Base-by-base conservation (phyloP, 2,329 filamentous ascomycete genomes). In the Nemania diffusa region DNA sequence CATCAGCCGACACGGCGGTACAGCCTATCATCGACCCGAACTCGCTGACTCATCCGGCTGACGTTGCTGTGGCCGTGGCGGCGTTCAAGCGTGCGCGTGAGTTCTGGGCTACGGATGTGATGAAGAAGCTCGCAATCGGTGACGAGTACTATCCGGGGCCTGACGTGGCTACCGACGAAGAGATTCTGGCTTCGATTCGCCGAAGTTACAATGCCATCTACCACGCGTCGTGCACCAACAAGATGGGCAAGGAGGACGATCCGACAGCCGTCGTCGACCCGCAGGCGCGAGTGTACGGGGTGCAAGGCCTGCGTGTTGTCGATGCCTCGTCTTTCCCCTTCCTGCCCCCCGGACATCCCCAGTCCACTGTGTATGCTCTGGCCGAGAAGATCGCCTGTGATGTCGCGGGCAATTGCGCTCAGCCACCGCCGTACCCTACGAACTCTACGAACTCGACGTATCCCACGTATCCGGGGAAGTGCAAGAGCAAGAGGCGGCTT, bases 31-130 rank as follows among this genome's bases (percentile, higher is more conserved):
- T 80, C 62, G 69, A 78, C 61, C 74, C 78, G 0, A 77, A 76
- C 52, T 78, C 70, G 66, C 63, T 80, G 1, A 69, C 72, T 8
- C 65, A 75, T 46, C 73, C 66, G 1, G 68, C 69, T 74, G 89
- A 89, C 73, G 88, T 90, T 77, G 89, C 91, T 73, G 88, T 90
- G 24, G 87, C 87, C 53, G 89, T 89, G 53, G 87, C 86, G 2
- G 88, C 88, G 55, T 82, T 91, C 75, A 87, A 87, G 76, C 87
- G 88, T 11, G 88, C 88, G 6, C 87, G 89, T 63, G 80, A 87
- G 72, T 84, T 91, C 70, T 89, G 88, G 67, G 77, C 87, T 73
- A 83, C 90, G 73, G 81, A 84, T 0, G 88, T 88, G 9, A 90
- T 92, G 83, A 85, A 85, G 73, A 79, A 84, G 73, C 90, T 89